Evolutionary conservation across 352 stramenopile genomes (phyloP).

Genomic region (Elongisporangium senticosum): DNA sequence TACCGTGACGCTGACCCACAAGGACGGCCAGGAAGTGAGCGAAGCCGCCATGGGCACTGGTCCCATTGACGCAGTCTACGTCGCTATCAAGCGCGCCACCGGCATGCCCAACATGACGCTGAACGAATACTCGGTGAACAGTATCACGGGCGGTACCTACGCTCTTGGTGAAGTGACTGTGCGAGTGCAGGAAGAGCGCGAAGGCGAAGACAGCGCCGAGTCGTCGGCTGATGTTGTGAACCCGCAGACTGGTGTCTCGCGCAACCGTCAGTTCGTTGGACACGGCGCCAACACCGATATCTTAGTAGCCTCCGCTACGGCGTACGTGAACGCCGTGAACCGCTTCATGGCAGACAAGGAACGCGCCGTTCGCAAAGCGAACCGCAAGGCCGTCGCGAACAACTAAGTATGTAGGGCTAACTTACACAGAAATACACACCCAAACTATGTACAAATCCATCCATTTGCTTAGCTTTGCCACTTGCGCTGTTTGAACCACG

Average conservation of each 20-base stretch:
- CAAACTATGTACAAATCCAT: not conserved
- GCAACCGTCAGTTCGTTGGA: conserved; percentile 83
- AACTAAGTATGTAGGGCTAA: not conserved
- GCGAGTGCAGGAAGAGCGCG: conserved; percentile 67
- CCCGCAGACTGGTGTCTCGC: conserved; percentile 76
- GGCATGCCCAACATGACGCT: conserved; percentile 77
- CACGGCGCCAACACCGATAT: conserved; percentile 89
- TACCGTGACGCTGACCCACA: conserved; percentile 86
- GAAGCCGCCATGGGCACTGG: conserved; percentile 85
- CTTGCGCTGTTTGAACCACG: too few species aligned
- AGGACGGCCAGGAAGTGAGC: conserved; percentile 85
- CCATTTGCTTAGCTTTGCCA: not conserved
- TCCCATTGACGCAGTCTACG: conserved; percentile 85
- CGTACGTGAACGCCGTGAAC: conserved; percentile 87
- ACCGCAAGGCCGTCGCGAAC: not conserved
- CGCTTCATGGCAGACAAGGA: conserved; percentile 71
- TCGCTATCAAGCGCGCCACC: conserved; percentile 82
- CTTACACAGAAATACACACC: not conserved
- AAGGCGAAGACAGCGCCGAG: conserved; percentile 36
- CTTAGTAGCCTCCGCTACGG: conserved; percentile 80
- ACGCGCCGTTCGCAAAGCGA: conserved; percentile 22
- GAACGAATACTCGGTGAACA: conserved; percentile 86
- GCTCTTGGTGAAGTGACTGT: conserved; percentile 85
- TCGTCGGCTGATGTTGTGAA: conserved; percentile 61
- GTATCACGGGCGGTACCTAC: conserved; percentile 83